Evolutionary conservation across 441 rosid genomes (phyloP).

Genomic region (Brassica balearica): DNA sequence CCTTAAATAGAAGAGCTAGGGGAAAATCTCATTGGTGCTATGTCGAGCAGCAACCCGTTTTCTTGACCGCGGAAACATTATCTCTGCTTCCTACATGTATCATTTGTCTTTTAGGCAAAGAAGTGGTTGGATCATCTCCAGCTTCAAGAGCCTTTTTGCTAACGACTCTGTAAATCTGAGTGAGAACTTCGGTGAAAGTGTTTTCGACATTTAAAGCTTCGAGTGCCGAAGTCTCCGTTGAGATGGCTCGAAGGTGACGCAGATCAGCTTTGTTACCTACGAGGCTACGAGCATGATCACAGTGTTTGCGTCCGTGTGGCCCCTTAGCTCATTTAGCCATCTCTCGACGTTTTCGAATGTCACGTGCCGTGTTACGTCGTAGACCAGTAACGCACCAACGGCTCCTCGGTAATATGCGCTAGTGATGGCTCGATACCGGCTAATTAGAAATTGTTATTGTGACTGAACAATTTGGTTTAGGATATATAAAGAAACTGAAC

Average conservation of each 20-base stretch:
- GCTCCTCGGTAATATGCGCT: conserved; percentile 70
- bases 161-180: conserved; percentile 59
- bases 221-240: conserved; percentile 60
- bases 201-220: conserved; percentile 62
- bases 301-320: conserved; percentile 61
- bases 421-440: conserved; percentile 60
- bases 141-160: conserved; percentile 59
- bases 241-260: conserved; percentile 59
- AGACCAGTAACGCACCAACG: conserved; percentile 46
- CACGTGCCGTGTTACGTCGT: conserved; percentile 54
- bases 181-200: conserved; percentile 58
- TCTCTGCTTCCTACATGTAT: conserved; percentile 58
- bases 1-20: too few relatives aligned
- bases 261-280: conserved; percentile 62
- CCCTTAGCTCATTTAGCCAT: conserved; percentile 66
- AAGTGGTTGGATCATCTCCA: conserved; percentile 55
- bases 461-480: not conserved
- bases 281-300: conserved; percentile 61
- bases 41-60: conserved; percentile 64
- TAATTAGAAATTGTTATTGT: conserved; percentile 14
- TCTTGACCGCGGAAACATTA: conserved; percentile 62
- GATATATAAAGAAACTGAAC: not conserved
- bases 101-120: conserved; percentile 59
- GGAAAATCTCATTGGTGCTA: conserved; percentile 22
- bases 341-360: conserved; percentile 65